Conservation (phyloP, 441 rosid genomes). For the Erodium trifolium region DNA sequence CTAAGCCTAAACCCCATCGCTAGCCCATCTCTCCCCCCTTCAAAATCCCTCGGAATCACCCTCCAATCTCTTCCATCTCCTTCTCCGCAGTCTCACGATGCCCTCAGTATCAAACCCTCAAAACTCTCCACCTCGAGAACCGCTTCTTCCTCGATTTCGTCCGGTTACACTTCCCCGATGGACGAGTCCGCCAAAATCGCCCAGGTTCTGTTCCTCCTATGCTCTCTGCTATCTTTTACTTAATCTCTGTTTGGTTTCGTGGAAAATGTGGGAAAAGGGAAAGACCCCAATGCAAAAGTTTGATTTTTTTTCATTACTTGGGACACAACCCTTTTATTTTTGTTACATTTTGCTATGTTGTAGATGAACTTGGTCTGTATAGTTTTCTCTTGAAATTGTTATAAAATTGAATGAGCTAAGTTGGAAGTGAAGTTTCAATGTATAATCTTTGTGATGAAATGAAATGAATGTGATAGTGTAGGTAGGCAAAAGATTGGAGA, state of each 20-base stretch:
- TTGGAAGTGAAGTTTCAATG: too few relatives aligned
- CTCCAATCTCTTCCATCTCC: slow-evolving; percentile 7
- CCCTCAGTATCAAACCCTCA: too few relatives aligned
- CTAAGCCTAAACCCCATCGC: not conserved
- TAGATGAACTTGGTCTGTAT: not conserved
- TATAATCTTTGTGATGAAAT: not conserved
- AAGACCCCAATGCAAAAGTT: not conserved
- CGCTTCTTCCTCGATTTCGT: slow-evolving; percentile 1
- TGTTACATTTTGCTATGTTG: not conserved
- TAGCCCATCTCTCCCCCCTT: too few relatives aligned
- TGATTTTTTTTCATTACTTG: not conserved
- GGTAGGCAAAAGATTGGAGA: slow-evolving; percentile 90
- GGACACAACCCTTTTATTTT: not conserved
- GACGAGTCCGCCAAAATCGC: slow-evolving; percentile 10
- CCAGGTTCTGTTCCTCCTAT: not conserved
- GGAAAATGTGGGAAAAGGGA: not conserved
- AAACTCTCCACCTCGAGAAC: not conserved
- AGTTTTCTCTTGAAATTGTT: too few relatives aligned
- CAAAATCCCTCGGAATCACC: not conserved
- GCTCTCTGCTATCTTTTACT: not conserved
- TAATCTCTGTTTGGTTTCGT: not conserved
- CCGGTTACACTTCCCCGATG: not conserved
- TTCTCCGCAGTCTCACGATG: not conserved
- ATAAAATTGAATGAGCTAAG: too few relatives aligned
- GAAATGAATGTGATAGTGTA: slow-evolving; percentile 20